Evolutionary conservation across 768 basidiomycete genomes (phyloP).

Genomic region (Aureoboletus auriporus): DNA sequence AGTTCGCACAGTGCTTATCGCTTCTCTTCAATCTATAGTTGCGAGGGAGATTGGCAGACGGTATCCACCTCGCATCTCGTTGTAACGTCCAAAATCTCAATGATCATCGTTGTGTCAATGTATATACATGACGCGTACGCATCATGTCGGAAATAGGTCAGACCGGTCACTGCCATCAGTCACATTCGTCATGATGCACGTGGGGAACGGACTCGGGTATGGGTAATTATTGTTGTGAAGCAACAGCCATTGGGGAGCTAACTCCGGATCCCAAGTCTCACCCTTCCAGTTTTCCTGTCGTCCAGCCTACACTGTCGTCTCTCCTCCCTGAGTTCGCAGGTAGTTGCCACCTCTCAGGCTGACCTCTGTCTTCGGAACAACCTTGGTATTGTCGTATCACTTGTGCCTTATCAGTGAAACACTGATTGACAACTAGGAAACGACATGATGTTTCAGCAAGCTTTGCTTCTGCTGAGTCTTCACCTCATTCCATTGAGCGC

Average conservation of each 20-base stretch:
- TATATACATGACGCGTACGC: no score
- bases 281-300: not conserved
- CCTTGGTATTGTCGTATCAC: no score
- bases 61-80: no score
- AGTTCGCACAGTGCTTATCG: no score
- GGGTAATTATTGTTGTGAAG: constrained; percentile 7
- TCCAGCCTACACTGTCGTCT: not conserved
- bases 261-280: not conserved
- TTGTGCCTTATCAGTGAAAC: not conserved
- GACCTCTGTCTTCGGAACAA: no score
- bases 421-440: not conserved
- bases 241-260: not conserved
- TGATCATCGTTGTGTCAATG: not conserved
- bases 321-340: not conserved
- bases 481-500: constrained; percentile 6
- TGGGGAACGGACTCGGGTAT: constrained; percentile 5
- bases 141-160: no score
- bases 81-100: no score
- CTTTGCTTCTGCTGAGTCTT: constrained; percentile 7
- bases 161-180: no score
- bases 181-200: constrained; percentile 6
- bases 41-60: no score
- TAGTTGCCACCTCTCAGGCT: no score
- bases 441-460: constrained; percentile 12
- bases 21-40: no score